A percentile compares a stretch with the other conserved stretches of the same genome.
Evolutionary conservation across 345 rosid species (phyloP).

Genomic region (Bretschneidera sinensis): DNA sequence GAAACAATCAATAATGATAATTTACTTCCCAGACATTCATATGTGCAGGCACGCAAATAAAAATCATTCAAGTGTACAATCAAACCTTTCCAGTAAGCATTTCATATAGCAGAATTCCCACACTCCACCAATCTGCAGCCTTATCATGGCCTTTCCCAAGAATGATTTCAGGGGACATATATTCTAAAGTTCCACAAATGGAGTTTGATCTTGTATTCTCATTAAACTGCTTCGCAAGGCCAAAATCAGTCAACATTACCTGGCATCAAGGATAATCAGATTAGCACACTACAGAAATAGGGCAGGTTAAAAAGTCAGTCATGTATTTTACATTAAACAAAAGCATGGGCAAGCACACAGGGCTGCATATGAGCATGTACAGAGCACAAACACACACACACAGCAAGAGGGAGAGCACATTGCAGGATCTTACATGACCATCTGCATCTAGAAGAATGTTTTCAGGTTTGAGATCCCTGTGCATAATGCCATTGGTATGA

Average conservation of each 20-base stretch:
- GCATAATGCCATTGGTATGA: conserved; percentile 94
- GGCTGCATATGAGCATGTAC: too few species aligned
- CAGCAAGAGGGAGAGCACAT: conserved; percentile 19
- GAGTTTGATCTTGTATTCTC: conserved; percentile 89
- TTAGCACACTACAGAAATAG: too few species aligned
- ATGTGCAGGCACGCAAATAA: too few species aligned
- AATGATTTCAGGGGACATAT: conserved; percentile 93
- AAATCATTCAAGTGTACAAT: not conserved
- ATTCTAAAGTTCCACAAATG: conserved; percentile 87
- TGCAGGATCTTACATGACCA: conserved; percentile 87
- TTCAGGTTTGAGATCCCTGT: conserved; percentile 98
- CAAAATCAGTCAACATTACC: conserved; percentile 89
- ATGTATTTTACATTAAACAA: too few species aligned
- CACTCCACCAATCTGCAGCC: conserved; percentile 99
- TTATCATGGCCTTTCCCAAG: conserved; percentile 90
- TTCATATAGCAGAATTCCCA: conserved; percentile 79
- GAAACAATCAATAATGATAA: too few species aligned
- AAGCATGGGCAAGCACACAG: too few species aligned
- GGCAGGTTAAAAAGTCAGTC: conserved; percentile 10
- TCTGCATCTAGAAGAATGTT: conserved; percentile 80
- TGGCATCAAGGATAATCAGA: too few species aligned
- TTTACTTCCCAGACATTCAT: too few species aligned
- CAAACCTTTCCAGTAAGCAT: conserved; percentile 91
- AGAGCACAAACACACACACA: too few species aligned
- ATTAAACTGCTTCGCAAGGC: conserved; percentile 80